Conservation (phyloP, 805 yeast genomes). For the Pichia californica region DNA sequence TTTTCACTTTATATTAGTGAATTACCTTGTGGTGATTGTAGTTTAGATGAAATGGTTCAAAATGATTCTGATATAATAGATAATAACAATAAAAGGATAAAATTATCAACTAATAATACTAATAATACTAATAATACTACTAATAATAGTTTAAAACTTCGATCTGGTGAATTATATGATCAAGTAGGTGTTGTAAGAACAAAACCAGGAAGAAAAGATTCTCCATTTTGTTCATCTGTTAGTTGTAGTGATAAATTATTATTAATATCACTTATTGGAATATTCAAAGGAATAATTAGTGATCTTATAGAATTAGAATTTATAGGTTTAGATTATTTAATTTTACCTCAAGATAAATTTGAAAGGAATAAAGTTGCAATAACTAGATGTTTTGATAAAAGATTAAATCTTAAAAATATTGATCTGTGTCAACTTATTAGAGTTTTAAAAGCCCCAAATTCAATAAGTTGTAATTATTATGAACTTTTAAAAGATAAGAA, state of each 20-base stretch:
- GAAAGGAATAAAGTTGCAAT: conserved; percentile 27
- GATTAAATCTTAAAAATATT: conserved; percentile 13
- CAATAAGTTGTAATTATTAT: neutral
- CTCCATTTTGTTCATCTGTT: conserved; percentile 64
- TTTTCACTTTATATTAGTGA: conserved; percentile 65
- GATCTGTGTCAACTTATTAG: conserved; percentile 10
- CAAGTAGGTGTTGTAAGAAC: conserved; percentile 69
- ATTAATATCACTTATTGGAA: conserved; percentile 51
- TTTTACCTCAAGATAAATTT: conserved; percentile 34
- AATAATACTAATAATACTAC: no score
- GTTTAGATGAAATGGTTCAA: conserved; percentile 43
- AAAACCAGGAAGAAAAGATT: conserved; percentile 87
- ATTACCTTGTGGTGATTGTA: conserved; percentile 88
- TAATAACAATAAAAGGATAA: no score
- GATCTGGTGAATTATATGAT: conserved; percentile 32
- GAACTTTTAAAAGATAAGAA: neutral
- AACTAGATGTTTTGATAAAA: conserved; percentile 36
- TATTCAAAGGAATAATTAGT: conserved; percentile 42
- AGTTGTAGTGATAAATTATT: conserved; percentile 87
- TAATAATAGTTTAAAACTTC: conserved; percentile 10
- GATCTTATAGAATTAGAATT: conserved; percentile 20
- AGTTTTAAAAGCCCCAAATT: neutral
- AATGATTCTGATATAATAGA: conserved; percentile 13
- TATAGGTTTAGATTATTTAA: conserved; percentile 39
- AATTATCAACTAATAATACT: no score